Percentiles rank a stretch among this genome's conserved stretches.
These are phyloP conservation scores for Fusarium sp. DNA, from an alignment of 2,329 filamentous ascomycete genomes.

Conservation along the genomic window DNA sequence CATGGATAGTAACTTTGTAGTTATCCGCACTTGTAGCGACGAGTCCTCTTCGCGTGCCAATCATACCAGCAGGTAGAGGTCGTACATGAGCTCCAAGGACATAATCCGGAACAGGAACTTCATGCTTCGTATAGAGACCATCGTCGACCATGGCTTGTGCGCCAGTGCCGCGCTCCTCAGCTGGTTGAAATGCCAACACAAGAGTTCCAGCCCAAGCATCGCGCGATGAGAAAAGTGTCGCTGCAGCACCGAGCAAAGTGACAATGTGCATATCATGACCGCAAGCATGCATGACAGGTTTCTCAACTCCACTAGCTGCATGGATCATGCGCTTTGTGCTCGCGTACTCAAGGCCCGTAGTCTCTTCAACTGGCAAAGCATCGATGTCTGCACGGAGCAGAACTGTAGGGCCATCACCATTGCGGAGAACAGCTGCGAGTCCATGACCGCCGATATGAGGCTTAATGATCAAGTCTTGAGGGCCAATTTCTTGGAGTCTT, in stretches of 20 bases:
- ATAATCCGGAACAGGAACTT: conserved; percentile 51
- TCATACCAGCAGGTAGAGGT: conserved; percentile 50
- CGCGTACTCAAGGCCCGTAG: conserved; percentile 67
- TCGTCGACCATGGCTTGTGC: conserved; percentile 61
- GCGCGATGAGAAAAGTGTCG: conserved; percentile 60
- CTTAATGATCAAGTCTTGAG: conserved; percentile 52
- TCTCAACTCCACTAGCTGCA: conserved; percentile 34
- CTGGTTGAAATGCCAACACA: conserved; percentile 75
- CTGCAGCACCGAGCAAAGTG: conserved; percentile 67
- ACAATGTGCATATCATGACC: conserved; percentile 77
- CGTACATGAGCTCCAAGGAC: conserved; percentile 56
- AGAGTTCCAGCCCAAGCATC: conserved; percentile 72
- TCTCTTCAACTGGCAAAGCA: conserved; percentile 69
- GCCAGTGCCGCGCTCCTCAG: conserved; percentile 73
- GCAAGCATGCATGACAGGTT: conserved; percentile 76
- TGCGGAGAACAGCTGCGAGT: conserved; percentile 67
- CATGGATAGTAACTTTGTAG: conserved; percentile 51
- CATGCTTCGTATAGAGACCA: conserved; percentile 50
- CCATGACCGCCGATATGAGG: conserved; percentile 70
- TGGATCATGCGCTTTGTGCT: conserved; percentile 51
- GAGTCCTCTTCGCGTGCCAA: conserved; percentile 46
- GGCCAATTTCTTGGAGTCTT: conserved; percentile 50
- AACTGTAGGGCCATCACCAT: conserved; percentile 67
- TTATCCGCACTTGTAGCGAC: conserved; percentile 48
- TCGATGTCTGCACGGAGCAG: conserved; percentile 74